These are phyloP conservation scores for Macadamia integrifolia DNA, from an alignment of 164 flowering plant genomes.

Conservation along the genomic window DNA sequence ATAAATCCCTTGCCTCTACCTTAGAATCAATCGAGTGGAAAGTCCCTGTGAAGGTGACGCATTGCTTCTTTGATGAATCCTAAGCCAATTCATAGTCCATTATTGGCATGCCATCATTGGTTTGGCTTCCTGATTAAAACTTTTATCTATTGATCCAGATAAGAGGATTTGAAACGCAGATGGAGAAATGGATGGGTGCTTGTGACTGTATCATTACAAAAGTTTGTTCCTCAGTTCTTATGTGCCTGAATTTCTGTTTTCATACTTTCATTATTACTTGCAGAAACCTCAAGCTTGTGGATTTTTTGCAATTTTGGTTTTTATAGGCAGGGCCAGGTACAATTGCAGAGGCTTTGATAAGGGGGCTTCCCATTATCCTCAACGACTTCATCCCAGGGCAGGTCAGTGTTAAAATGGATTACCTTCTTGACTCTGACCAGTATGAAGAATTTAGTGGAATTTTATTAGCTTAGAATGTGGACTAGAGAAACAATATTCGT, in stretches of 20 bases:
- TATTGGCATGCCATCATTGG: neutral
- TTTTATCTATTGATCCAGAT: constrained; percentile 34
- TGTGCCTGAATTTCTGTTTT: constrained; percentile 1
- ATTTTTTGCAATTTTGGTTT: neutral
- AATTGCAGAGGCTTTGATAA: constrained; percentile 90
- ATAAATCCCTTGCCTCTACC: constrained; percentile 50
- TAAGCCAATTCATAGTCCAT: neutral
- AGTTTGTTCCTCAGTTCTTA: constrained; percentile 31
- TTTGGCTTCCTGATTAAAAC: neutral
- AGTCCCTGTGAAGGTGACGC: constrained; percentile 76
- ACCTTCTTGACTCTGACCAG: neutral
- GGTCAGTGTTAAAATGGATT: constrained; percentile 31
- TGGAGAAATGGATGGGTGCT: constrained; percentile 99
- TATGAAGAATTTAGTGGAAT: neutral
- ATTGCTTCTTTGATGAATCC: neutral
- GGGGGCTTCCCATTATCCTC: constrained; percentile 93
- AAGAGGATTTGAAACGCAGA: constrained; percentile 84
- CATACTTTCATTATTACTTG: neutral
- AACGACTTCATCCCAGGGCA: constrained; percentile 98
- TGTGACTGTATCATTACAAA: constrained; percentile 97
- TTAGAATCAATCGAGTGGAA: constrained; percentile 66
- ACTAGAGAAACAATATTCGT: neutral
- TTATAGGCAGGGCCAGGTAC: constrained; percentile 97
- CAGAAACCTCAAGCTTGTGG: neutral
- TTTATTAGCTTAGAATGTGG: neutral